phyloP scores from a whole-genome alignment of 2,329 filamentous ascomycete species.

The Nemania bipapillata region DNA sequence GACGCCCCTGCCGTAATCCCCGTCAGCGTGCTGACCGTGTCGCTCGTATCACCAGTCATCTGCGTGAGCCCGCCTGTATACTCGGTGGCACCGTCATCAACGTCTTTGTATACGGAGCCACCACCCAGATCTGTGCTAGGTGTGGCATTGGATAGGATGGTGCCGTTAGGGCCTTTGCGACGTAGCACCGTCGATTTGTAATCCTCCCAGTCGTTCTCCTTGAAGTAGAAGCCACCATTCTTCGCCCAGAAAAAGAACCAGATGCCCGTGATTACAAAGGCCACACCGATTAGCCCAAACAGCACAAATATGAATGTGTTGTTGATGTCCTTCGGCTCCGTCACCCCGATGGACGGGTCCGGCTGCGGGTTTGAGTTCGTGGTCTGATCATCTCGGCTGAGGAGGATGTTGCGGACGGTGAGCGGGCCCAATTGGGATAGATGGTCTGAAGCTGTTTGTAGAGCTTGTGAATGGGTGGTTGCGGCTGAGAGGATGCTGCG shows the following conservation, averaged over 20 bases:
- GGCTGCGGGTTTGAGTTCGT: slow-evolving; percentile 43
- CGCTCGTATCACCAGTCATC: slow-evolving; percentile 55
- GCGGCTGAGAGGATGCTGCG: slow-evolving; percentile 46
- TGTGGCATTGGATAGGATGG: slow-evolving; percentile 83
- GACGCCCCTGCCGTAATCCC: slow-evolving; percentile 69
- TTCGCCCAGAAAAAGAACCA: slow-evolving; percentile 99
- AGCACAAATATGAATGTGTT: slow-evolving; percentile 82
- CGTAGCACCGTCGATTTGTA: slow-evolving; percentile 95
- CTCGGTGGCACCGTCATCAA: slow-evolving; percentile 62
- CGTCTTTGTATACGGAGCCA: slow-evolving; percentile 82
- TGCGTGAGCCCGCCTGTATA: slow-evolving; percentile 53
- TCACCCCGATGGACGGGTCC: slow-evolving; percentile 61
- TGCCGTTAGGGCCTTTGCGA: slow-evolving; percentile 88
- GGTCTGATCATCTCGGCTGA: slow-evolving; percentile 53
- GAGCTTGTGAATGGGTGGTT: slow-evolving; percentile 38
- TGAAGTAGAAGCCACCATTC: slow-evolving; percentile 92
- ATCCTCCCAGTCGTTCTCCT: slow-evolving; percentile 91
- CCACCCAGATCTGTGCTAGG: slow-evolving; percentile 86
- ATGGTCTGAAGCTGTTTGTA: slow-evolving; percentile 47
- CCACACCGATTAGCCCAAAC: slow-evolving; percentile 83
- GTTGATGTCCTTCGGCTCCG: slow-evolving; percentile 67
- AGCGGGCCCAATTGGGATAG: slow-evolving; percentile 56
- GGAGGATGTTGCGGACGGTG: slow-evolving; percentile 57
- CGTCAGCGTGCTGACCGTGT: slow-evolving; percentile 62
- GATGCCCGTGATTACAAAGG: slow-evolving; percentile 77